Evolutionary conservation across 2,329 filamentous ascomycete species (phyloP).

Genomic region (Laburnicola sp.): DNA sequence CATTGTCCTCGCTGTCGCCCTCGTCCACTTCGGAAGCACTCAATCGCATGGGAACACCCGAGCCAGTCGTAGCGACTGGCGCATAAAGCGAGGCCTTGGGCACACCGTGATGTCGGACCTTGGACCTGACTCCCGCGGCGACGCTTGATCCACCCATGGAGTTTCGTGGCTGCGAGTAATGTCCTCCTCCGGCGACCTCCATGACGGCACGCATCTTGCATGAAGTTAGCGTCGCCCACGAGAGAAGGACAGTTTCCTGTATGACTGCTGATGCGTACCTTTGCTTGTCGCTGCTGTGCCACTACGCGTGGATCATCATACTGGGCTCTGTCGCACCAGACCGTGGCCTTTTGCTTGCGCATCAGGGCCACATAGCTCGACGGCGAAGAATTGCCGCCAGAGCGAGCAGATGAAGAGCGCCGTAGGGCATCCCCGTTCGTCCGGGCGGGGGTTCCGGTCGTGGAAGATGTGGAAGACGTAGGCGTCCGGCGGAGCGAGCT

Average conservation of each 20-base stretch:
- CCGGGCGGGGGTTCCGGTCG: slow-evolving; percentile 53
- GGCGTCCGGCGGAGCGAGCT: slow-evolving; percentile 58
- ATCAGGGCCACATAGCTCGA: slow-evolving; percentile 94
- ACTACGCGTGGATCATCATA: slow-evolving; percentile 83
- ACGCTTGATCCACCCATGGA: slow-evolving; percentile 45
- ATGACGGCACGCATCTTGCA: slow-evolving; percentile 70
- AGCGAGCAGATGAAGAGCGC: slow-evolving; percentile 80
- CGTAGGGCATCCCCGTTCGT: slow-evolving; percentile 61
- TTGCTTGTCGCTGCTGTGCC: slow-evolving; percentile 83
- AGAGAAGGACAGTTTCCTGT: not conserved
- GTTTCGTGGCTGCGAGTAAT: slow-evolving; percentile 42
- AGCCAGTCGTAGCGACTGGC: slow-evolving; percentile 72
- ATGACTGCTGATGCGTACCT: slow-evolving; percentile 42
- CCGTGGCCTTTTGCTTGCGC: slow-evolving; percentile 94
- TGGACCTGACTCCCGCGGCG: slow-evolving; percentile 66
- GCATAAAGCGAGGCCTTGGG: slow-evolving; percentile 77
- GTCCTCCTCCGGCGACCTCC: slow-evolving; percentile 71
- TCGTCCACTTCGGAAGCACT: slow-evolving; percentile 95
- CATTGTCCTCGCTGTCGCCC: slow-evolving; percentile 75
- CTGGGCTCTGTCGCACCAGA: slow-evolving; percentile 96
- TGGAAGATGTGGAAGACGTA: slow-evolving; percentile 71
- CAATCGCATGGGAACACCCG: slow-evolving; percentile 85
- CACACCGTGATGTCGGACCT: slow-evolving; percentile 87
- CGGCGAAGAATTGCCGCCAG: slow-evolving; percentile 56
- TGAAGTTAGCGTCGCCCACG: not conserved